Evolutionary conservation across 73 alveolate species (phyloP), one percentile per base, ranked within the genome.

Genomic region (Paramecium tetraurelia): DNA sequence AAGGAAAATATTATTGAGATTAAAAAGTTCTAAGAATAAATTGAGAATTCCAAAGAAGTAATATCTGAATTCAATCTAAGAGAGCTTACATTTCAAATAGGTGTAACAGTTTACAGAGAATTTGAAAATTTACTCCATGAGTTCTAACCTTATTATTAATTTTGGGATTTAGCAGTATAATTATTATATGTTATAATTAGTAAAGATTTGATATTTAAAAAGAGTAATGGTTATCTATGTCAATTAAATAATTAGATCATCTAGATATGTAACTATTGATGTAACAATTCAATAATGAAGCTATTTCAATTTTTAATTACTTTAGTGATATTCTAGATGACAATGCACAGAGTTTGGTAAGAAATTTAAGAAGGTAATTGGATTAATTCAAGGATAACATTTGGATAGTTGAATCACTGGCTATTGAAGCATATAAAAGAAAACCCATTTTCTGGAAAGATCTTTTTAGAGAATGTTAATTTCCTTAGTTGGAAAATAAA

Each of bases 151-250:
- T 75, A 33, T 35, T 14, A 36, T 36, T 12, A 33, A 33, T 75
- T 75, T 31, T 75, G 87, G 87, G 87, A 75, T 33, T 75, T 75
- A 40, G 87, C 87, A 75, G 59, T 33, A 33, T 12, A 75, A 33
- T 33, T 75, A 68, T 29, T 33, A 68, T 35, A 68, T 22, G 24
- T 33, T 21, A 95, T 94, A 96, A 86, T 93, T 44, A 53, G 69
- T 53, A 53, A 53, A 53, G 69, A 53, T 53, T 5, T 75, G 87
- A 75, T 31, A 4, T 18, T 20, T 29, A 75, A 75, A 75, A 36
- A 75, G 87, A 75, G 7, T 21, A 21, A 33, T 75, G 87, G 87
- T 40, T 75, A 31, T 36, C n/a, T 36, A 11, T 36, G 16, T 36
- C 58, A 9, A 31, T 75, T n/a, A 75, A 75, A 36, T 29, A 11